phyloP scores from a whole-genome alignment of 2,329 filamentous ascomycete species.

The Lecanoromycetidae sp. region DNA sequence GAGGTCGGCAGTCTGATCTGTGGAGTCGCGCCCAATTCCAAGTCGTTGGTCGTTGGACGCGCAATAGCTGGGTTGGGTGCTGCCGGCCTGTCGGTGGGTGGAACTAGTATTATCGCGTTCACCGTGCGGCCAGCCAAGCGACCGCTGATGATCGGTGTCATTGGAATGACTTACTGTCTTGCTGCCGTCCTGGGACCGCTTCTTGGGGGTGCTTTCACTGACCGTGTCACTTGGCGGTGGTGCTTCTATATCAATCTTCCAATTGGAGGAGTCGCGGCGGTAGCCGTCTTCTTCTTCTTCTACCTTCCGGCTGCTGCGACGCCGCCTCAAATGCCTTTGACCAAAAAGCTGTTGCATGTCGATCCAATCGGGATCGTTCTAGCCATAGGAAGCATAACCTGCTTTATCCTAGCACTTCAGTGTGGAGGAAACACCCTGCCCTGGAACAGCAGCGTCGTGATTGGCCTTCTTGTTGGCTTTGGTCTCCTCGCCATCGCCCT shows the following conservation, averaged over 20 bases:
- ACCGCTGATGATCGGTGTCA: neutral
- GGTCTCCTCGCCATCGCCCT: constrained; percentile 27
- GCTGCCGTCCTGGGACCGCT: neutral
- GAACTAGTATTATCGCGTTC: too few relatives aligned
- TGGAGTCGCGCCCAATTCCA: constrained; percentile 2
- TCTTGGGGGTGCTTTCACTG: constrained; percentile 24
- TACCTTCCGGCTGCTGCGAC: too few relatives aligned
- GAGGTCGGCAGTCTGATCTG: constrained; percentile 6
- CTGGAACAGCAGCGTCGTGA: constrained; percentile 34
- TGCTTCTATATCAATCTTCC: constrained; percentile 28
- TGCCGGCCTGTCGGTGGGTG: too few relatives aligned
- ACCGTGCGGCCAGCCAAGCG: too few relatives aligned
- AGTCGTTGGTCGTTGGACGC: constrained; percentile 7
- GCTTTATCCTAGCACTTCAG: constrained; percentile 27
- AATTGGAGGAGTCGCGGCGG: constrained; percentile 16
- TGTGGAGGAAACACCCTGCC: constrained; percentile 26
- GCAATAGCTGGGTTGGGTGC: constrained; percentile 7
- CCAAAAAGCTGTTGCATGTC: constrained; percentile 19
- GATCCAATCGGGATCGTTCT: constrained; percentile 43
- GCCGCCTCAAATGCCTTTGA: too few relatives aligned
- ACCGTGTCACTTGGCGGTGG: constrained; percentile 25
- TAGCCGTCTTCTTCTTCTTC: neutral
- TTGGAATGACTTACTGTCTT: neutral
- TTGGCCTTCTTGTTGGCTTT: constrained; percentile 34
- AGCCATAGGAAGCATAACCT: constrained; percentile 43